A percentile compares a stretch with the other conserved stretches of the same genome.
phyloP scores from a whole-genome alignment of 192 early-diverging fungal species.

The Podila clonocystis region DNA sequence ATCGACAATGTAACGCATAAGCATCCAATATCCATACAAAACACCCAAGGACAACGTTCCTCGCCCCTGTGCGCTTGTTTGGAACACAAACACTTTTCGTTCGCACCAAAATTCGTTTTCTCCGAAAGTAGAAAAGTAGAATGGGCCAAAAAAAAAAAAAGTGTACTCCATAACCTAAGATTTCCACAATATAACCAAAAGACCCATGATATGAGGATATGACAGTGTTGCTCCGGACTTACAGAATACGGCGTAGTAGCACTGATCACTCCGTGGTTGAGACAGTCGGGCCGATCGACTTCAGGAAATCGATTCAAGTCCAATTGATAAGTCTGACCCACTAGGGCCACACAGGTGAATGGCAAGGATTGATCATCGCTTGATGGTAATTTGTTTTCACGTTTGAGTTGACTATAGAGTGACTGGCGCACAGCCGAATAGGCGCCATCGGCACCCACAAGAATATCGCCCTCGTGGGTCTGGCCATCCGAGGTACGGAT shows the following conservation, averaged over 20 bases:
- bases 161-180: too few species aligned
- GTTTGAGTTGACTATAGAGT: not conserved
- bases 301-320: not conserved
- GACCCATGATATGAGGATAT: too few species aligned
- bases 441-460: constrained; percentile 15
- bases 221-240: not conserved
- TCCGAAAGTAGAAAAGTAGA: too few species aligned
- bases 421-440: constrained; percentile 9
- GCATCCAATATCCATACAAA: too few species aligned
- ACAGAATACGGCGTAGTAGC: not conserved
- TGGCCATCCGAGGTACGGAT: not conserved
- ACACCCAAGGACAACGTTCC: too few species aligned
- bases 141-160: too few species aligned
- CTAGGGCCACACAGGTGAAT: not conserved
- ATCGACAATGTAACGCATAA: not conserved
- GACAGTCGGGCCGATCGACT: not conserved
- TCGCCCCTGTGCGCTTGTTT: too few species aligned
- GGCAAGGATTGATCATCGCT: not conserved
- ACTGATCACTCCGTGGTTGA: not conserved
- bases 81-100: too few species aligned
- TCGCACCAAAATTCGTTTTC: too few species aligned
- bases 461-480: constrained; percentile 12
- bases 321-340: constrained; percentile 9
- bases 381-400: not conserved
- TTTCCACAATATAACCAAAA: too few species aligned